Conservation (phyloP, 2,329 filamentous ascomycete species). For the Didymella arachidicola region DNA sequence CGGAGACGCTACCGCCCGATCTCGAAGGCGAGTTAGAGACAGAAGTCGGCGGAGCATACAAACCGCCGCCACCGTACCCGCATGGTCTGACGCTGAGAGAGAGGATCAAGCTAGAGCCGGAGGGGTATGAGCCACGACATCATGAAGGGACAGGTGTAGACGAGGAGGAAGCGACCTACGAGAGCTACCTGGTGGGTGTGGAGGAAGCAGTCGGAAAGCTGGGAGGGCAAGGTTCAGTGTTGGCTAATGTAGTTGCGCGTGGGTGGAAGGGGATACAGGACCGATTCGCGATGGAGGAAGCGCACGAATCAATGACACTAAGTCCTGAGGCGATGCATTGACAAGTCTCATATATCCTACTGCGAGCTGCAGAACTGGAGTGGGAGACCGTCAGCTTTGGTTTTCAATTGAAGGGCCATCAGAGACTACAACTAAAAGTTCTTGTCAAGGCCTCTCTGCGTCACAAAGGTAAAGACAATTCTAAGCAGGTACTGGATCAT, state of each 20-base stretch:
- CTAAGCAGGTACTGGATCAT: background rate
- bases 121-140: constrained; percentile 55
- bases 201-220: constrained; percentile 54
- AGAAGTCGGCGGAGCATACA: constrained; percentile 42
- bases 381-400: no score
- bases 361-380: background rate
- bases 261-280: constrained; percentile 56
- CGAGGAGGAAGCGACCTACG: constrained; percentile 56
- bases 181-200: constrained; percentile 53
- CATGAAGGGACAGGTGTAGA: constrained; percentile 60
- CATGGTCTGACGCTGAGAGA: constrained; percentile 47
- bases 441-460: background rate
- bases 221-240: constrained; percentile 46
- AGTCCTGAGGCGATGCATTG: constrained; percentile 30
- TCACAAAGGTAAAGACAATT: background rate
- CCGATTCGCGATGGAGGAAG: constrained; percentile 41
- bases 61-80: constrained; percentile 51
- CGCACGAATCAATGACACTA: constrained; percentile 23
- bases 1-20: constrained; percentile 55
- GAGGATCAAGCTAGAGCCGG: constrained; percentile 50
- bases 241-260: constrained; percentile 56
- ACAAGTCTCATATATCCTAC: background rate
- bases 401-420: background rate
- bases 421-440: background rate
- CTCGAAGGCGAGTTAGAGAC: constrained; percentile 40